phyloP scores from a whole-genome alignment of 768 basidiomycete species.

The Auriscalpium vulgare region DNA sequence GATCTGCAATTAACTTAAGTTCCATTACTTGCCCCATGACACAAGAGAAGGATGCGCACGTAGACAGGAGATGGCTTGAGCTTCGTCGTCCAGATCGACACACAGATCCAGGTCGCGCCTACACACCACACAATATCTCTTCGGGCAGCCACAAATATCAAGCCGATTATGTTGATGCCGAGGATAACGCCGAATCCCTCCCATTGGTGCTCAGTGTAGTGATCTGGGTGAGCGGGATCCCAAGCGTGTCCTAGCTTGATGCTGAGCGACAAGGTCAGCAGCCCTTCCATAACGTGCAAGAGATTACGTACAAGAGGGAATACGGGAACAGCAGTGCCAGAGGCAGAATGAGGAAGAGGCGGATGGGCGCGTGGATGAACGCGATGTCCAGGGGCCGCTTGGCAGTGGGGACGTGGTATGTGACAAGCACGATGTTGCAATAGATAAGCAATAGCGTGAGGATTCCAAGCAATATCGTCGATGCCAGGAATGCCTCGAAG shows the following conservation, averaged over 20 bases:
- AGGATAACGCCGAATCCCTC: constrained; percentile 65
- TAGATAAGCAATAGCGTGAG: constrained; percentile 66
- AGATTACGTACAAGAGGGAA: constrained; percentile 42
- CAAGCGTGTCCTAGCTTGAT: constrained; percentile 63
- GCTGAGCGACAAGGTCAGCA: constrained; percentile 28
- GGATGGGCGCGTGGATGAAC: constrained; percentile 82
- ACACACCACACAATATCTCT: constrained; percentile 71
- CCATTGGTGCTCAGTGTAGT: constrained; percentile 58
- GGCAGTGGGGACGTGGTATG: constrained; percentile 58
- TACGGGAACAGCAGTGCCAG: constrained; percentile 53
- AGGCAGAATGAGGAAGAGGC: constrained; percentile 53
- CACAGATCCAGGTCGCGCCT: constrained; percentile 66
- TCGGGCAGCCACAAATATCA: constrained; percentile 46
- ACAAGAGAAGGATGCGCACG: constrained; percentile 32
- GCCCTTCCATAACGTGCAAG: background rate
- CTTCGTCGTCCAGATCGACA: constrained; percentile 50
- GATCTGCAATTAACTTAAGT: constrained; percentile 30
- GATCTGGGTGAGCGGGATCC: constrained; percentile 40
- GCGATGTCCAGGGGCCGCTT: constrained; percentile 63
- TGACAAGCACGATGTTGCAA: constrained; percentile 68
- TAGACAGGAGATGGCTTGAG: constrained; percentile 62
- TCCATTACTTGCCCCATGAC: background rate
- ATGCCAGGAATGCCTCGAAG: constrained; percentile 66
- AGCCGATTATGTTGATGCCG: constrained; percentile 42
- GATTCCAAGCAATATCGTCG: constrained; percentile 67